A percentile compares a stretch with the other conserved stretches of the same genome.
Evolutionary conservation across 495 filamentous ascomycete species (phyloP).

Genomic region (Hypoxylon lenormandii): DNA sequence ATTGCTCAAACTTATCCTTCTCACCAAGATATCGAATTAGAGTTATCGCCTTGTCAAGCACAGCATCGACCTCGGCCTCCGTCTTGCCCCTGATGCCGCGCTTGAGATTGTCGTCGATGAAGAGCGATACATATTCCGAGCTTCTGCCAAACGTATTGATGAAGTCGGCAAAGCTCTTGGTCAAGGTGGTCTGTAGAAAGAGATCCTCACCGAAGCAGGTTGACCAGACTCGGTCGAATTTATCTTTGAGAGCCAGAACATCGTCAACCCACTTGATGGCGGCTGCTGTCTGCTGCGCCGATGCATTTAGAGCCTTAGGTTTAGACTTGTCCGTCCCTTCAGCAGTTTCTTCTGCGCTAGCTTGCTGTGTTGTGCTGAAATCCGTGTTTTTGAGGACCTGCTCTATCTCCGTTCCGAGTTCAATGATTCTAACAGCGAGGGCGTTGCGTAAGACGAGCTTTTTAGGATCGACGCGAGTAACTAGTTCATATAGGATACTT

Average conservation of each 20-base stretch:
- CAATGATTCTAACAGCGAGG: conserved; percentile 78
- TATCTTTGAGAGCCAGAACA: conserved; percentile 84
- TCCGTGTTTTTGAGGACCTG: conserved; percentile 66
- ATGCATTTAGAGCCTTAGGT: conserved; percentile 54
- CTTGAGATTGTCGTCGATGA: conserved; percentile 96
- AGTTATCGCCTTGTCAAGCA: conserved; percentile 90
- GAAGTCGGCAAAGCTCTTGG: conserved; percentile 85
- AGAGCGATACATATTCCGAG: conserved; percentile 93
- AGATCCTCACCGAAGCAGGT: conserved; percentile 79
- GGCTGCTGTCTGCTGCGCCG: conserved; percentile 73
- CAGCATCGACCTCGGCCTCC: conserved; percentile 84
- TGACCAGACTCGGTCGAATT: conserved; percentile 83
- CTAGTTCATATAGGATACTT: conserved; percentile 78
- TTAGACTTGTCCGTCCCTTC: conserved; percentile 61
- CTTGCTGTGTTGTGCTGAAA: conserved; percentile 59
- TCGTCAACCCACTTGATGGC: conserved; percentile 97
- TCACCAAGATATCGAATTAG: conserved; percentile 87
- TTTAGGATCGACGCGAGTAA: conserved; percentile 79
- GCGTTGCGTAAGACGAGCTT: conserved; percentile 76
- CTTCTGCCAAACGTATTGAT: conserved; percentile 86
- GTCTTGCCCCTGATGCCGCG: conserved; percentile 93
- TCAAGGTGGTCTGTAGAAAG: conserved; percentile 80
- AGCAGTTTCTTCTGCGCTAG: conserved; percentile 62
- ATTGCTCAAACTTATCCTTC: conserved; percentile 95
- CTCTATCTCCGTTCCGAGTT: conserved; percentile 85